Percentiles rank a stretch among this genome's conserved stretches.
Conservation (phyloP, 345 rosid genomes). For the Salix suchowensis region DNA sequence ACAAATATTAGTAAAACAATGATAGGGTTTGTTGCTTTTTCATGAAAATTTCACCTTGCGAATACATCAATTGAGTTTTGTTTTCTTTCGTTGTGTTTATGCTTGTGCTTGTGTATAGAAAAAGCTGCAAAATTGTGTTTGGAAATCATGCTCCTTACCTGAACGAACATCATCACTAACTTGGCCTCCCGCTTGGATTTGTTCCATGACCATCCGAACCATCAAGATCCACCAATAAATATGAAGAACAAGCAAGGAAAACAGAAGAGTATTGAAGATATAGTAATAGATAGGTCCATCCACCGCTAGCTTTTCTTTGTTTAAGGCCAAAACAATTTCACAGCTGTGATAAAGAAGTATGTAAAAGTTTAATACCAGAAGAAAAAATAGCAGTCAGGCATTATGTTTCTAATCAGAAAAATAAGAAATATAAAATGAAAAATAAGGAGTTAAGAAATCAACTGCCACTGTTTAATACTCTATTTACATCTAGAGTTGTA, state of each 20-base stretch:
- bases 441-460: neutral
- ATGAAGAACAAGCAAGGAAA: slow-evolving; percentile 58
- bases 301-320: slow-evolving; percentile 39
- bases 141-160: slow-evolving; percentile 35
- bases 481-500: too few relatives aligned
- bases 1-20: too few relatives aligned
- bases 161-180: slow-evolving; percentile 79
- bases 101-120: neutral
- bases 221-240: slow-evolving; percentile 77
- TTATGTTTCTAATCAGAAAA: neutral
- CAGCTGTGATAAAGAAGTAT: slow-evolving; percentile 38
- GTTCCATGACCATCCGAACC: slow-evolving; percentile 52
- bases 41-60: neutral
- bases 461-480: too few relatives aligned
- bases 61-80: neutral
- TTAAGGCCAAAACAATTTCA: slow-evolving; percentile 52
- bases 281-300: slow-evolving; percentile 59
- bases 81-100: neutral
- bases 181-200: slow-evolving; percentile 54
- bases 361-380: too few relatives aligned
- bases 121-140: neutral
- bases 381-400: neutral
- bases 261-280: slow-evolving; percentile 71
- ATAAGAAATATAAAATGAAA: neutral
- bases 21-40: neutral